phyloP scores from a whole-genome alignment of 2,329 filamentous ascomycete species.

The Plenodomus lindquistii region DNA sequence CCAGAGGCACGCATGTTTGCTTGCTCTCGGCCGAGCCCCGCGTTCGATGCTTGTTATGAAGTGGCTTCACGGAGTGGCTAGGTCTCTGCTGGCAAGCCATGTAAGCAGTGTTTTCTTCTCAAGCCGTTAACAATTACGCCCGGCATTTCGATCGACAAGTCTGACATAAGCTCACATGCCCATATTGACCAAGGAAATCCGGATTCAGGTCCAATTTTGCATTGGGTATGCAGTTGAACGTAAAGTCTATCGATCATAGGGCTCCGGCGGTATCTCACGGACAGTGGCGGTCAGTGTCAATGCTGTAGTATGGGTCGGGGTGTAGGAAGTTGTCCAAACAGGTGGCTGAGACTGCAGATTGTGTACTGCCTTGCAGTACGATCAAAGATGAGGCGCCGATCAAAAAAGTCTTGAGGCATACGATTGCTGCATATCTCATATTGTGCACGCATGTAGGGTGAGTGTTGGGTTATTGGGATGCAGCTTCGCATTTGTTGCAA shows the following conservation, averaged over 20 bases:
- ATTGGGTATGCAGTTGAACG: background rate
- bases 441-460: too few species aligned
- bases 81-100: background rate
- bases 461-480: too few species aligned
- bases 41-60: background rate
- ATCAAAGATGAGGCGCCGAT: background rate
- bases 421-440: too few species aligned
- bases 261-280: background rate
- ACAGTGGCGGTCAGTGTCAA: background rate
- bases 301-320: background rate
- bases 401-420: background rate
- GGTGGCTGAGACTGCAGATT: background rate
- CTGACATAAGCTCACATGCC: background rate
- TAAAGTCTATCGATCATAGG: background rate
- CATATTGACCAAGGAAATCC: background rate
- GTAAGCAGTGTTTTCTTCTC: background rate
- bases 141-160: background rate
- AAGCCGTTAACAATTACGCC: background rate
- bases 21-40: too few species aligned
- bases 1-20: too few species aligned
- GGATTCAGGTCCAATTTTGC: background rate
- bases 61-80: background rate
- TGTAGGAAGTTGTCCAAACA: background rate
- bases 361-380: background rate
- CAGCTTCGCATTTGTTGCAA: too few species aligned